Percentiles rank a stretch among this genome's conserved stretches.
Evolutionary conservation across 176 grass and related monocot genomes (phyloP).

Genomic region (Triticum urartu): DNA sequence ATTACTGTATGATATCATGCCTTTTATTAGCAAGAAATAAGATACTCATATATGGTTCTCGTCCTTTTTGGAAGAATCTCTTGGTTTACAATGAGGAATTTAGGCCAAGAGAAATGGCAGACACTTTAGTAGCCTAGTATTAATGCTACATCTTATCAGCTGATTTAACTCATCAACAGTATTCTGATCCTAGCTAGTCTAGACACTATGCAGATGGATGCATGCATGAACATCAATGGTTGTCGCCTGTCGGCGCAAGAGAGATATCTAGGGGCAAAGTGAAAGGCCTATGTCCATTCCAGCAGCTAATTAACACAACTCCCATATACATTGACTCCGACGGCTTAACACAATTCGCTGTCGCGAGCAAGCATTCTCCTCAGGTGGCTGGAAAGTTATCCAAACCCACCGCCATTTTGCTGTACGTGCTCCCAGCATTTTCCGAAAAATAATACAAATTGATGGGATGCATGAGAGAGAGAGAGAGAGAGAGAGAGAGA

Average conservation of each 20-base stretch:
- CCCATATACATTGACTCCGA: slow-evolving; percentile 14
- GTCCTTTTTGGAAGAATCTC: background rate
- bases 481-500: too few species aligned
- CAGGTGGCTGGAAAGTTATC: background rate
- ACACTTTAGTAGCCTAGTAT: background rate
- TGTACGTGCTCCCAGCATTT: background rate
- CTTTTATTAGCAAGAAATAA: too few species aligned
- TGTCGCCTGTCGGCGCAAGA: background rate
- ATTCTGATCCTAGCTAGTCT: background rate
- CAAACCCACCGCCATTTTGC: background rate
- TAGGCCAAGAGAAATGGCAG: background rate
- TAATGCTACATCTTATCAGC: slow-evolving; percentile 17
- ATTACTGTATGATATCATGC: too few species aligned
- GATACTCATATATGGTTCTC: background rate
- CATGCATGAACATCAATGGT: background rate
- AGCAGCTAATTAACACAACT: slow-evolving; percentile 2
- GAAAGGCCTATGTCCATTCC: background rate
- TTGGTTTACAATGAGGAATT: background rate
- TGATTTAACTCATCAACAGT: background rate
- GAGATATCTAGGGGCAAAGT: background rate
- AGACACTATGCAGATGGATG: background rate
- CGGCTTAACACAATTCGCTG: background rate
- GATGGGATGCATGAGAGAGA: background rate
- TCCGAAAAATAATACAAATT: background rate
- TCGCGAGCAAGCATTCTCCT: background rate